Evolutionary conservation across 768 basidiomycete genomes (phyloP).

Genomic region (Cystofilobasidium capitatum): DNA sequence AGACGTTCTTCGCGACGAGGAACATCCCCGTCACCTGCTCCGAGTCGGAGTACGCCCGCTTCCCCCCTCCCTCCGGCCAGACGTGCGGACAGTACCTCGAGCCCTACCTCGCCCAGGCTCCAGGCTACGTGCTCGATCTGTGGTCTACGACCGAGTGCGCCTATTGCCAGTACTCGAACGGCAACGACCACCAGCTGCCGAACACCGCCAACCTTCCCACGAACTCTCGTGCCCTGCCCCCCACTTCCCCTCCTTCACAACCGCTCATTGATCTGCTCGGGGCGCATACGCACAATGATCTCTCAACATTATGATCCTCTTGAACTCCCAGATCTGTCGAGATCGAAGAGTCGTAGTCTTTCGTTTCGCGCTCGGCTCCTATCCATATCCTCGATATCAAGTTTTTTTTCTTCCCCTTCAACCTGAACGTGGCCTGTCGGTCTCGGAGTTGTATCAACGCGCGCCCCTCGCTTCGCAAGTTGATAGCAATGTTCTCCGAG

Average conservation of each 20-base stretch:
- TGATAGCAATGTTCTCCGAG: too few relatives aligned
- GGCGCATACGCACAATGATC: too few relatives aligned
- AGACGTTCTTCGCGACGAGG: slow-evolving; percentile 33
- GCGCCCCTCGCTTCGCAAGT: too few relatives aligned
- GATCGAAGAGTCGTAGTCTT: too few relatives aligned
- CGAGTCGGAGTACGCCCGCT: slow-evolving; percentile 39
- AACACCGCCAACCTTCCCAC: neutral
- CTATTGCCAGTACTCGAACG: slow-evolving; percentile 48
- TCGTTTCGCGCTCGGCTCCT: too few relatives aligned
- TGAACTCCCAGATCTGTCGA: too few relatives aligned
- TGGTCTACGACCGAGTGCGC: slow-evolving; percentile 53
- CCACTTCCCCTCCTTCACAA: neutral
- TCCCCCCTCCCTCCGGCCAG: slow-evolving; percentile 63
- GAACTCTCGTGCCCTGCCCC: neutral
- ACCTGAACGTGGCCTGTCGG: too few relatives aligned
- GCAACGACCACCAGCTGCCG: neutral
- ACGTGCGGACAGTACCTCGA: slow-evolving; percentile 62
- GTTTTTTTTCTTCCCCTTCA: too few relatives aligned
- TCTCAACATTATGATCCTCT: too few relatives aligned
- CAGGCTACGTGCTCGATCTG: slow-evolving; percentile 63
- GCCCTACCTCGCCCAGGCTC: slow-evolving; percentile 54
- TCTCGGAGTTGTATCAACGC: too few relatives aligned
- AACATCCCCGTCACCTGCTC: slow-evolving; percentile 35
- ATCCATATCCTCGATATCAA: too few relatives aligned
- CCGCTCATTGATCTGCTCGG: too few relatives aligned